Base-by-base conservation (phyloP, 1,139 yeast species). In the Trichomonascaceae sp. region DNA sequence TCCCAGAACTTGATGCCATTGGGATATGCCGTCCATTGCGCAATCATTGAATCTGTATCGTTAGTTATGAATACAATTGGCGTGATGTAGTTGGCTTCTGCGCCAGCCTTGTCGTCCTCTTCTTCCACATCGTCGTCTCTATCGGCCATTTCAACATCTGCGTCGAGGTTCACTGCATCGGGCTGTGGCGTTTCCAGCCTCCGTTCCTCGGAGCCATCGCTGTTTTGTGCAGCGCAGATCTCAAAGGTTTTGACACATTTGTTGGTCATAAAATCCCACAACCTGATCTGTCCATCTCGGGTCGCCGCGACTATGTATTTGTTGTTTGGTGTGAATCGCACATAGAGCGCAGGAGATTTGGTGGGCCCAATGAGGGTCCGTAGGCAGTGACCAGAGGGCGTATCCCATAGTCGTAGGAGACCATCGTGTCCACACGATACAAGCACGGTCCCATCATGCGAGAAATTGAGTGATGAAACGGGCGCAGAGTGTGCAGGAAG, bases 401-500 rank as follows among this genome's bases (percentile, higher is more conserved):
- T 70, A 55, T 87, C 97, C 64, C 93, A 89, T 25, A 89, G 59
- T 36, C 98, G 64, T 23, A 82, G 75, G 41, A 80, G 63, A 3
- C 98, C 98, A 55, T 89, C 98, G 51, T 78, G 81, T 3, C 94
- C 79, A 0, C 93, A 93, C 43, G 94, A 79, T 3, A 77, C 81
- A 13, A 89, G 69, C 26, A 92, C 71, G 0, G 94, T 70, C 32
- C 89, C 81, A 49, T 89, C 98, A 35, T 76, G 77, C 2, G 74
- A 66, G 35, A 89, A 60, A 43, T 81, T 74, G 1, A 87, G 63
- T 0, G 82, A 68, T 31, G 82, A 74, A 1, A 89, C 80, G 0
- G 97, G 93, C 46, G 85, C 97, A 0, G 93, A 74, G 54, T 89
- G 98, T 0, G 98, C 97, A 13, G 94, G 82, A 37, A 89, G 61